These are phyloP conservation scores for Tuber magnatum DNA, from an alignment of 495 filamentous ascomycete species.

Conservation along the genomic window DNA sequence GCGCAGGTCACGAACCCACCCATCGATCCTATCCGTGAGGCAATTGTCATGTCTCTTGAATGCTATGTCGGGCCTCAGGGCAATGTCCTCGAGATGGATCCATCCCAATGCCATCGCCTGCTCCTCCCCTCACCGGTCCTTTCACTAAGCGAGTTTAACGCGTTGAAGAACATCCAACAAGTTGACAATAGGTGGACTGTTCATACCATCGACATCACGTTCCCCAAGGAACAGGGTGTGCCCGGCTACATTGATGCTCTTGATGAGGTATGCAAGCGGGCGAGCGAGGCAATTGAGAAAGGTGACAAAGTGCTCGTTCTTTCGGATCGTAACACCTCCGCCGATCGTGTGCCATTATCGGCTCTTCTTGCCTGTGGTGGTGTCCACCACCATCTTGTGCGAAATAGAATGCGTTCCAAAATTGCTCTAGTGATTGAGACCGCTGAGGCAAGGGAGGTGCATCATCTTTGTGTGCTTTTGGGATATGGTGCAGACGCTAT, in stretches of 20 bases:
- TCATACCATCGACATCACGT: constrained; percentile 91
- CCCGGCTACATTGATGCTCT: constrained; percentile 82
- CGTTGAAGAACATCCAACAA: constrained; percentile 68
- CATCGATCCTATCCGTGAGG: constrained; percentile 97
- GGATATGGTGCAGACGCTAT: constrained; percentile 95
- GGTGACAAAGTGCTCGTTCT: constrained; percentile 83
- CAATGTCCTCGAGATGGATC: constrained; percentile 91
- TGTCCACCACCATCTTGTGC: constrained; percentile 94
- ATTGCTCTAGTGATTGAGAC: constrained; percentile 88
- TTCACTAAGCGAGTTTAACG: constrained; percentile 86
- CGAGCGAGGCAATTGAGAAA: constrained; percentile 75
- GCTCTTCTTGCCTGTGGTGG: constrained; percentile 84
- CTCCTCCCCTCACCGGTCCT: constrained; percentile 86
- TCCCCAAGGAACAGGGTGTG: constrained; percentile 78
- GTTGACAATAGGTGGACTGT: constrained; percentile 81
- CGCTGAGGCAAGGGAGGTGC: constrained; percentile 93
- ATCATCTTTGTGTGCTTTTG: constrained; percentile 96
- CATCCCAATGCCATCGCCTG: constrained; percentile 79
- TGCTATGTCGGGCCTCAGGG: constrained; percentile 97
- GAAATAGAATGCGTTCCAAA: constrained; percentile 91
- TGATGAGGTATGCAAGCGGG: constrained; percentile 79
- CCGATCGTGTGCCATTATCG: constrained; percentile 79
- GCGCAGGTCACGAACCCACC: constrained; percentile 98
- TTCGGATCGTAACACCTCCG: constrained; percentile 80
- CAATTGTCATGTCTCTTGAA: constrained; percentile 97